These are phyloP conservation scores for Corinectria fuckeliana DNA, from an alignment of 2,329 filamentous ascomycete genomes.

Conservation along the genomic window DNA sequence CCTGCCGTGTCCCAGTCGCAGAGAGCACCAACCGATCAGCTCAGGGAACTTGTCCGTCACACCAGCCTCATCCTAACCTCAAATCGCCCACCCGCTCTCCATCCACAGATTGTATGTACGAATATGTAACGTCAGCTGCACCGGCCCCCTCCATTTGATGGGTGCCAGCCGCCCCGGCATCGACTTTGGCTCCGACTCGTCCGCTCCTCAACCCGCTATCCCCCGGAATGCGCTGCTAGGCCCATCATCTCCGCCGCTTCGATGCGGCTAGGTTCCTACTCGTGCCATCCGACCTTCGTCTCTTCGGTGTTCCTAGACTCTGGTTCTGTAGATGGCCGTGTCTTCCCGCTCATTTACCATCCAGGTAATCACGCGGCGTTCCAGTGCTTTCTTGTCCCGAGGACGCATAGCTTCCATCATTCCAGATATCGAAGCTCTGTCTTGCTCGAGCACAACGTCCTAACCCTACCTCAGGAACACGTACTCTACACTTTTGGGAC, in stretches of 20 bases:
- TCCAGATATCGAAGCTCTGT: background rate
- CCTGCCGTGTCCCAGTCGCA: slow-evolving; percentile 2
- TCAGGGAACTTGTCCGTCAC: slow-evolving; percentile 29
- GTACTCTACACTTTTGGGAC: background rate
- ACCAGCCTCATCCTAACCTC: slow-evolving; percentile 27
- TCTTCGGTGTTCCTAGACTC: background rate
- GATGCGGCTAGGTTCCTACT: background rate
- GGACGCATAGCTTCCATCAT: background rate
- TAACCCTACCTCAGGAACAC: background rate
- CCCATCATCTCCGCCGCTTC: slow-evolving; percentile 8
- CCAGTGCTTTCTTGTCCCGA: background rate
- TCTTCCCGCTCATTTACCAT: background rate
- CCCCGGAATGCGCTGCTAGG: background rate
- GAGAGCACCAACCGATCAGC: slow-evolving; percentile 19
- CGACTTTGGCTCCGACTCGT: slow-evolving; percentile 7
- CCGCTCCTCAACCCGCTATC: slow-evolving; percentile 13
- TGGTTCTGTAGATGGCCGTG: background rate
- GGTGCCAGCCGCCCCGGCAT: background rate
- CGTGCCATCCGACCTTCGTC: background rate
- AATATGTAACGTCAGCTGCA: slow-evolving; percentile 23
- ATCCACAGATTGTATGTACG: background rate
- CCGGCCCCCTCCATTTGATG: slow-evolving; percentile 16
- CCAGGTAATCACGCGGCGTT: background rate
- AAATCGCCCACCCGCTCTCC: slow-evolving; percentile 24
- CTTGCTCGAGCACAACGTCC: background rate